Evolutionary conservation across 176 grass and related monocot species (phyloP).

Genomic region (Avena atlantica): DNA sequence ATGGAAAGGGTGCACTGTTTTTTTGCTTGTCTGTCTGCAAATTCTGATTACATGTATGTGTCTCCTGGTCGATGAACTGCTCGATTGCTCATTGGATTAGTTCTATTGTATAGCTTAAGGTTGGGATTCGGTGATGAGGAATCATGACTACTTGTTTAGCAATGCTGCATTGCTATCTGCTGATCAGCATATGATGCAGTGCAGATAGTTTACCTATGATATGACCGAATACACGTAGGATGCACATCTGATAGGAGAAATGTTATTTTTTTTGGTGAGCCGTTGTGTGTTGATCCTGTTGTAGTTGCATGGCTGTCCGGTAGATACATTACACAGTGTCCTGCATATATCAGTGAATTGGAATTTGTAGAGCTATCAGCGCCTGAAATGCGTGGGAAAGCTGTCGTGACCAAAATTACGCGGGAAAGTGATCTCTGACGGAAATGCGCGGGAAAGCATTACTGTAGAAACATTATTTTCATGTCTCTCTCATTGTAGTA

Average conservation of each 20-base stretch:
- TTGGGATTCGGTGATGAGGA: background rate
- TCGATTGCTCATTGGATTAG: too few relatives aligned
- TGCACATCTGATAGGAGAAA: background rate
- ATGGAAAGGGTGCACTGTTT: constrained; percentile 1
- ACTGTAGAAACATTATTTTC: too few relatives aligned
- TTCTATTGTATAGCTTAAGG: background rate
- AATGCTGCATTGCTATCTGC: background rate
- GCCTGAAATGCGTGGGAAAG: background rate
- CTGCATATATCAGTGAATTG: constrained; percentile 9
- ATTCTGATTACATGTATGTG: constrained; percentile 3
- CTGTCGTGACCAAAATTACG: background rate
- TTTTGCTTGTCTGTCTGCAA: background rate
- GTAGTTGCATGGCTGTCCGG: background rate
- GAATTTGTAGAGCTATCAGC: constrained; percentile 17
- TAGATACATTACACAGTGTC: background rate
- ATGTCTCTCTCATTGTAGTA: background rate
- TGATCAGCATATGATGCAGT: background rate
- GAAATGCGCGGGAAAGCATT: constrained; percentile 1
- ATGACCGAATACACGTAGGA: background rate
- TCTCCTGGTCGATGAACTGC: too few relatives aligned
- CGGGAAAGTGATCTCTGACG: background rate
- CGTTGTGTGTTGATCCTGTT: background rate
- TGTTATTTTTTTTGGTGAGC: background rate
- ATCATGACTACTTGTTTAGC: background rate
- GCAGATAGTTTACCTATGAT: background rate